These are phyloP conservation scores for Ophiostoma sp. DNA, from an alignment of 2,329 filamentous ascomycete genomes.

Conservation along the genomic window DNA sequence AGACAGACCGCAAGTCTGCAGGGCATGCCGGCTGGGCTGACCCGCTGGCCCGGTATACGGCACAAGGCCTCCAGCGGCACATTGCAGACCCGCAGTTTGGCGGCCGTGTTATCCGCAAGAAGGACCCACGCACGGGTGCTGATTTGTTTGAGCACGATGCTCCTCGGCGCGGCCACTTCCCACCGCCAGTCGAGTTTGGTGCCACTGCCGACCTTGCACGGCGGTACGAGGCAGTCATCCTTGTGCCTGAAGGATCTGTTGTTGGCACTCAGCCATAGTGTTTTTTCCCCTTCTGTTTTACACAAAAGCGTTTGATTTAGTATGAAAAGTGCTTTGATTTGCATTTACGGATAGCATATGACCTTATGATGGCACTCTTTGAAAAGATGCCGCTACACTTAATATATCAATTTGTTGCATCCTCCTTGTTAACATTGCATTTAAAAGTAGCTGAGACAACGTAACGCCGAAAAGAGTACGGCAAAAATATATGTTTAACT, in stretches of 20 bases:
- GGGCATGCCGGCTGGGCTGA: constrained; percentile 26
- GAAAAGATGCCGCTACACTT: background rate
- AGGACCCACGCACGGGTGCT: constrained; percentile 11
- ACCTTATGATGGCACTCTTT: background rate
- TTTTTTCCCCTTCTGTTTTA: background rate
- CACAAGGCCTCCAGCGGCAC: constrained; percentile 23
- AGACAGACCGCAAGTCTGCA: constrained; percentile 22
- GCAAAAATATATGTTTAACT: too few relatives aligned
- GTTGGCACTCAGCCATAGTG: background rate
- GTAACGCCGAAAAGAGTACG: too few relatives aligned
- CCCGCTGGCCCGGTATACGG: constrained; percentile 26
- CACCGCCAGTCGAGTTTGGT: constrained; percentile 25
- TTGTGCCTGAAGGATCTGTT: constrained; percentile 19
- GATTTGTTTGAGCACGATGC: constrained; percentile 24
- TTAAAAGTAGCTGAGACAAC: too few relatives aligned
- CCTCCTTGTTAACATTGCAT: too few relatives aligned
- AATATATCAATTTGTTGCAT: too few relatives aligned
- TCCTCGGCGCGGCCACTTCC: constrained; percentile 21
- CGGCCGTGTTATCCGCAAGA: constrained; percentile 24
- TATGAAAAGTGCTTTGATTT: background rate
- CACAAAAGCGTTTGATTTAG: background rate
- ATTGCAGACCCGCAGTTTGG: constrained; percentile 23
- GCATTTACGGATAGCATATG: background rate
- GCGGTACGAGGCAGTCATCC: constrained; percentile 18
- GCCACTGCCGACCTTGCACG: constrained; percentile 25